These are phyloP conservation scores for Ophiocordyceps australis DNA, from an alignment of 2,329 filamentous ascomycete genomes.

Conservation along the genomic window DNA sequence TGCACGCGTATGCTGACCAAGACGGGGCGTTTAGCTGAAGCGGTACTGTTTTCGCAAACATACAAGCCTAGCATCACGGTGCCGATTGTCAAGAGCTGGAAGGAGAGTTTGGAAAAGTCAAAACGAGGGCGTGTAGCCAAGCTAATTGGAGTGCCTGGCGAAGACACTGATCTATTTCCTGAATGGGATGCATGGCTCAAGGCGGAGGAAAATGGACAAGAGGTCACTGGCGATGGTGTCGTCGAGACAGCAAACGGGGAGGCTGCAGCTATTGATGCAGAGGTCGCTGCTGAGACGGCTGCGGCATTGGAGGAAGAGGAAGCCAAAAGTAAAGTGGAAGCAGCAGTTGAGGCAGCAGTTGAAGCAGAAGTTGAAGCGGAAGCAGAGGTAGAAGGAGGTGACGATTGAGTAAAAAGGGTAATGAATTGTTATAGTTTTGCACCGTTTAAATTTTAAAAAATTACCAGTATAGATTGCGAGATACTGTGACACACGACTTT, in stretches of 20 bases:
- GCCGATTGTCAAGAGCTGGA: constrained; percentile 60
- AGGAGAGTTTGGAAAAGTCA: constrained; percentile 60
- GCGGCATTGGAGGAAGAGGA: constrained; percentile 7
- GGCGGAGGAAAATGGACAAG: too few species aligned
- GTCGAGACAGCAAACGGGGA: constrained; percentile 6
- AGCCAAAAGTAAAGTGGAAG: constrained; percentile 8
- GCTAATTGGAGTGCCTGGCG: constrained; percentile 64
- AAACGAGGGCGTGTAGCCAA: constrained; percentile 77
- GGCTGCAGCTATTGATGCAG: constrained; percentile 6
- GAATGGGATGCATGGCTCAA: constrained; percentile 87
- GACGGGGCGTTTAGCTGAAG: constrained; percentile 68
- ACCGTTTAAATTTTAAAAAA: too few species aligned
- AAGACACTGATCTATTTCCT: constrained; percentile 79
- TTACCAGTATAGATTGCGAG: too few species aligned
- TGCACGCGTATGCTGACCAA: constrained; percentile 65
- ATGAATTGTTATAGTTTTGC: constrained; percentile 5
- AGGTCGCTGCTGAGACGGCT: constrained; percentile 5
- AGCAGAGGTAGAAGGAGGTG: constrained; percentile 4
- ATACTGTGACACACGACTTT: too few species aligned
- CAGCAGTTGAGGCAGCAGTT: constrained; percentile 8
- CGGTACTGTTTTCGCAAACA: constrained; percentile 83
- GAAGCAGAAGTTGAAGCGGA: background rate
- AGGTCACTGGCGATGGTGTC: constrained; percentile 49
- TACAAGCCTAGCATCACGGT: constrained; percentile 71
- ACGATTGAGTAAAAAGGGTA: constrained; percentile 6